Percentiles rank a stretch among this genome's conserved stretches.
Conservation (phyloP, 371 early-diverging fungal genomes). For the Mucor plumbeus region DNA sequence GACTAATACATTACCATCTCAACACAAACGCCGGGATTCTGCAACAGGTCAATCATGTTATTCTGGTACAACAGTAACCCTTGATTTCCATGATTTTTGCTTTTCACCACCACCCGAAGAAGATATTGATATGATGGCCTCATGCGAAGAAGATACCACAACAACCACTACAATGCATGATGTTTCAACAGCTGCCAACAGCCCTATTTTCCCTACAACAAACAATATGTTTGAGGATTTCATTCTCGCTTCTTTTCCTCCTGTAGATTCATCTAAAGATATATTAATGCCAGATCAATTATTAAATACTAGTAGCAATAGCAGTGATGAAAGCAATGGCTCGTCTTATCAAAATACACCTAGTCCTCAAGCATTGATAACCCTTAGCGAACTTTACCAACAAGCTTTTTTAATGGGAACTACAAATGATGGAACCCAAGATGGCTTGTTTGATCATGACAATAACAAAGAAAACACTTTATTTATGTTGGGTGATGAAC, state of each 20-base stretch:
- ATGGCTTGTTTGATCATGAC: neutral
- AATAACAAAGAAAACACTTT: neutral
- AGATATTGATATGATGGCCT: conserved; percentile 13
- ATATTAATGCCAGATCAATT: neutral
- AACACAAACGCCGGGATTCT: conserved; percentile 16
- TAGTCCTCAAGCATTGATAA: conserved; percentile 27
- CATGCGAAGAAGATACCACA: conserved; percentile 19
- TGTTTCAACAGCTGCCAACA: conserved; percentile 15
- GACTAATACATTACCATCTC: neutral
- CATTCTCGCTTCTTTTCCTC: conserved; percentile 2
- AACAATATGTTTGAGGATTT: conserved; percentile 22
- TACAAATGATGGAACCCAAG: neutral
- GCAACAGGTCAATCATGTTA: conserved; percentile 28
- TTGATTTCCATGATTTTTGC: conserved; percentile 54
- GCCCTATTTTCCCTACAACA: conserved; percentile 4
- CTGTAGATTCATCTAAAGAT: neutral
- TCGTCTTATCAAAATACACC: conserved; percentile 26
- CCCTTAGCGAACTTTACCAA: conserved; percentile 27
- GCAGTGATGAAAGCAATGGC: conserved; percentile 9
- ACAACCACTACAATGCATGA: conserved; percentile 13
- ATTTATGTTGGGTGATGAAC: conserved; percentile 8
- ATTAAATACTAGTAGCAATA: conserved; percentile 14
- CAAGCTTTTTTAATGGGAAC: conserved; percentile 21
- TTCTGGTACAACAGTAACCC: conserved; percentile 49
- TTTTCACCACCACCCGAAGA: conserved; percentile 47